phyloP scores from a whole-genome alignment of 2,329 filamentous ascomycete species.

The Helotiales sp. region DNA sequence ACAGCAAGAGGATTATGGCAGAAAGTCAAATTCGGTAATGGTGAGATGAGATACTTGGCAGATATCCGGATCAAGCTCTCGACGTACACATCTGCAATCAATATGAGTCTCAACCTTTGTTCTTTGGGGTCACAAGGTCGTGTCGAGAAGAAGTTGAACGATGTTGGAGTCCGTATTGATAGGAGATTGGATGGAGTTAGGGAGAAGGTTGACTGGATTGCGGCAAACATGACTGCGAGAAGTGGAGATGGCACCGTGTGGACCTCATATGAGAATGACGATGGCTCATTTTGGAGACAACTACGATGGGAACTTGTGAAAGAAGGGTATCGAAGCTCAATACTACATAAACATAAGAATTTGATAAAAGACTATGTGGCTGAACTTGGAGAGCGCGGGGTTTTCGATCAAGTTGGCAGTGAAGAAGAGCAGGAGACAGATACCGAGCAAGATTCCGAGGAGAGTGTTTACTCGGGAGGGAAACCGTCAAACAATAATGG shows the following conservation, averaged over 20 bases:
- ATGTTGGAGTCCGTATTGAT: background rate
- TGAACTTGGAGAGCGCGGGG: slow-evolving; percentile 19
- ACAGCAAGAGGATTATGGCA: background rate
- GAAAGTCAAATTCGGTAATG: slow-evolving; percentile 10
- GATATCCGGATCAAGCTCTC: slow-evolving; percentile 7
- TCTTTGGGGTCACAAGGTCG: slow-evolving; percentile 14
- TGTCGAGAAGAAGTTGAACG: slow-evolving; percentile 7
- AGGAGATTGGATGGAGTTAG: slow-evolving; percentile 8
- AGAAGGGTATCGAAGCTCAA: slow-evolving; percentile 54
- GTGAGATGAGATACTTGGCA: slow-evolving; percentile 8
- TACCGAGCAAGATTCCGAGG: background rate
- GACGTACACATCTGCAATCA: slow-evolving; percentile 12
- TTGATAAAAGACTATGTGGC: slow-evolving; percentile 22
- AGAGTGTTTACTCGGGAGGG: background rate
- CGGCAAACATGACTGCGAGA: background rate
- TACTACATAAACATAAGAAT: slow-evolving; percentile 54
- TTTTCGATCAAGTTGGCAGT: background rate
- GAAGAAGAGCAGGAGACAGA: background rate
- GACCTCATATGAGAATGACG: slow-evolving; percentile 37
- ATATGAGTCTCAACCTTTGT: slow-evolving; percentile 13
- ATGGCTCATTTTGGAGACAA: slow-evolving; percentile 53
- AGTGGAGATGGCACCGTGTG: slow-evolving; percentile 12
- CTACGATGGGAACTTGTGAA: slow-evolving; percentile 54
- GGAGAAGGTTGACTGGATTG: slow-evolving; percentile 5
- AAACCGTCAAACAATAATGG: background rate